phyloP scores from a whole-genome alignment of 306 rosid species.

The Castanea crenata region DNA sequence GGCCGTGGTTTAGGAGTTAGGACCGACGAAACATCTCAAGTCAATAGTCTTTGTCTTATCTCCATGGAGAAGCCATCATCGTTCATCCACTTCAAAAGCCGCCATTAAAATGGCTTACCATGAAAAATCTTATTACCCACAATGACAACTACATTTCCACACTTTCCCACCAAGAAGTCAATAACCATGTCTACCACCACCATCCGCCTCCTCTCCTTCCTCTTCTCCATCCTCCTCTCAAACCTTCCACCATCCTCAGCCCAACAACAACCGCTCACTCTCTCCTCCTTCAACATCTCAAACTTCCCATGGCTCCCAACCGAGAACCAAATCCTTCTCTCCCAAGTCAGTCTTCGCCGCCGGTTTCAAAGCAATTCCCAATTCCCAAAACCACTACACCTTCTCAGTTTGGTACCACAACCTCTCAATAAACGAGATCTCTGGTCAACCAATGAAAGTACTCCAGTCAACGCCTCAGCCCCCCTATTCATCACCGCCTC shows the following conservation, averaged over 20 bases:
- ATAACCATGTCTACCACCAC: conserved; percentile 22
- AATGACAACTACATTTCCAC: background rate
- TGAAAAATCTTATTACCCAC: too few species aligned
- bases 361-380: conserved; percentile 41
- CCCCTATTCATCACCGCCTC: conserved; percentile 34
- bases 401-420: conserved; percentile 62
- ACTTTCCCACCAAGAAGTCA: background rate
- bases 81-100: background rate
- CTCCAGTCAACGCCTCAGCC: conserved; percentile 15
- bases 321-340: conserved; percentile 41
- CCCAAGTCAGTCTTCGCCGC: conserved; percentile 56
- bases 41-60: too few species aligned
- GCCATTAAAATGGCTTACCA: background rate
- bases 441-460: conserved; percentile 32
- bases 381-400: conserved; percentile 27
- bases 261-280: conserved; percentile 10
- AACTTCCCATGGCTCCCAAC: conserved; percentile 51
- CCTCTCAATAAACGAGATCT: conserved; percentile 26
- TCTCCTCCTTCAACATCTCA: conserved; percentile 39
- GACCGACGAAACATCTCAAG: too few species aligned
- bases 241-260: conserved; percentile 34
- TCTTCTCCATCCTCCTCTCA: conserved; percentile 24
- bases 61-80: too few species aligned
- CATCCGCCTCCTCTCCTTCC: conserved; percentile 8
- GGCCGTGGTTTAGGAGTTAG: too few species aligned